Percentiles rank a stretch among this genome's conserved stretches.
Conservation (phyloP, 2,329 filamentous ascomycete species). For the Camptophora hylomeconis region DNA sequence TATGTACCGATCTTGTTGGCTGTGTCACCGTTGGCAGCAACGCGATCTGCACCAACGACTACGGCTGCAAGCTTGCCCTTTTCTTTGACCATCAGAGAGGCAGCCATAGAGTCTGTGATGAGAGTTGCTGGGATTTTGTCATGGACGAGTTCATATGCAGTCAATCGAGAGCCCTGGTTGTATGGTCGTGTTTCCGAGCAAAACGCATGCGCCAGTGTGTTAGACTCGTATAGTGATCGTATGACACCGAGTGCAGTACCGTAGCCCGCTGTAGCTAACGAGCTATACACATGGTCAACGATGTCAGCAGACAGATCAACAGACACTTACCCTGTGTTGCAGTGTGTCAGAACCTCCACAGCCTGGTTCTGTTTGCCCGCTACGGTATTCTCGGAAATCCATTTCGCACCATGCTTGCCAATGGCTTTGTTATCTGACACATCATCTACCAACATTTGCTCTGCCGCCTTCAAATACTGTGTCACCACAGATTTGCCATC, state of each 20-base stretch:
- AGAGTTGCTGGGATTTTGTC: conserved; percentile 84
- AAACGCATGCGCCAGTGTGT: conserved; percentile 66
- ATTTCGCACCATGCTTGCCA: conserved; percentile 68
- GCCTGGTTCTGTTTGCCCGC: conserved; percentile 24
- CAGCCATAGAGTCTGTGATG: conserved; percentile 94
- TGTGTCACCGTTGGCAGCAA: conserved; percentile 92
- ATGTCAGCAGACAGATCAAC: conserved; percentile 1
- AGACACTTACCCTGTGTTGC: conserved; percentile 69
- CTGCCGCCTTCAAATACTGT: conserved; percentile 66
- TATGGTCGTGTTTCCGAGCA: conserved; percentile 96
- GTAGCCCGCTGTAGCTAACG: conserved; percentile 92
- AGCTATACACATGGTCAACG: conserved; percentile 35
- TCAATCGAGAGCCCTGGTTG: conserved; percentile 91
- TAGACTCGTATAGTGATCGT: conserved; percentile 58
- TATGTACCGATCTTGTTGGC: conserved; percentile 99
- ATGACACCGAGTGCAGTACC: conserved; percentile 92
- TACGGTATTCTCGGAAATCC: conserved; percentile 53
- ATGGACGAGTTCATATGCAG: conserved; percentile 91
- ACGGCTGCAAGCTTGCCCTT: conserved; percentile 66
- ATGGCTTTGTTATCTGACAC: conserved; percentile 78
- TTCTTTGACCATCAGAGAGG: conserved; percentile 54
- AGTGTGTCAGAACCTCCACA: conserved; percentile 72
- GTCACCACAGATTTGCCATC: conserved; percentile 41
- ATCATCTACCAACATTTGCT: conserved; percentile 77
- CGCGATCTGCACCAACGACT: conserved; percentile 86